Percentiles rank a stretch among this genome's conserved stretches.
phyloP scores from a whole-genome alignment of 2,329 filamentous ascomycete genomes.

The Hymenoscyphus albidus region DNA sequence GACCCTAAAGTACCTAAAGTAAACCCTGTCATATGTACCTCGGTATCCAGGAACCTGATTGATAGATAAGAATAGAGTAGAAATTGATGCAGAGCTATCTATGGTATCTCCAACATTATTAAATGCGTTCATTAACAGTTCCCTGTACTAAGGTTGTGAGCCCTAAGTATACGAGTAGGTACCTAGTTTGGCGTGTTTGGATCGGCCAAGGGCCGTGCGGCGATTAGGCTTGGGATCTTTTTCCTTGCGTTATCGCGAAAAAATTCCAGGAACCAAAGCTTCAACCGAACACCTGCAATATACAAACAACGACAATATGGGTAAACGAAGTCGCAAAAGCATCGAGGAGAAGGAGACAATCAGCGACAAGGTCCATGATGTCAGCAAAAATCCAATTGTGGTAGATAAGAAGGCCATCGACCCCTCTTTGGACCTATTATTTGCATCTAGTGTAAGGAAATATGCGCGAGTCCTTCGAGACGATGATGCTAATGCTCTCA shows the following conservation, averaged over 20 bases:
- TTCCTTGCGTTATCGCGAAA: not conserved
- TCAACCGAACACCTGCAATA: slow-evolving; percentile 1
- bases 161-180: no score
- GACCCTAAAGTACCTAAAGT: no score
- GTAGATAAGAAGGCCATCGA: slow-evolving; percentile 53
- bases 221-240: not conserved
- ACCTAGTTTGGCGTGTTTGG: no score
- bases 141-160: no score
- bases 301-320: slow-evolving; percentile 27
- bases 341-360: slow-evolving; percentile 25
- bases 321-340: slow-evolving; percentile 31
- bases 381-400: slow-evolving; percentile 33
- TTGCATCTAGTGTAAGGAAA: slow-evolving; percentile 64
- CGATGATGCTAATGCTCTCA: slow-evolving; percentile 5
- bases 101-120: no score
- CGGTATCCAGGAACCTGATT: no score
- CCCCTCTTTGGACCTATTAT: slow-evolving; percentile 65
- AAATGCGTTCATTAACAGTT: no score
- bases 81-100: no score
- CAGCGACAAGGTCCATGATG: slow-evolving; percentile 19
- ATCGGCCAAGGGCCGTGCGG: not conserved
- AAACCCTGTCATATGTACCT: no score
- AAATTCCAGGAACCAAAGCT: slow-evolving; percentile 1
- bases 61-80: no score
- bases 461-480: slow-evolving; percentile 23